Conservation (phyloP, 2,329 filamentous ascomycete genomes). For the Alternaria postmessia region DNA sequence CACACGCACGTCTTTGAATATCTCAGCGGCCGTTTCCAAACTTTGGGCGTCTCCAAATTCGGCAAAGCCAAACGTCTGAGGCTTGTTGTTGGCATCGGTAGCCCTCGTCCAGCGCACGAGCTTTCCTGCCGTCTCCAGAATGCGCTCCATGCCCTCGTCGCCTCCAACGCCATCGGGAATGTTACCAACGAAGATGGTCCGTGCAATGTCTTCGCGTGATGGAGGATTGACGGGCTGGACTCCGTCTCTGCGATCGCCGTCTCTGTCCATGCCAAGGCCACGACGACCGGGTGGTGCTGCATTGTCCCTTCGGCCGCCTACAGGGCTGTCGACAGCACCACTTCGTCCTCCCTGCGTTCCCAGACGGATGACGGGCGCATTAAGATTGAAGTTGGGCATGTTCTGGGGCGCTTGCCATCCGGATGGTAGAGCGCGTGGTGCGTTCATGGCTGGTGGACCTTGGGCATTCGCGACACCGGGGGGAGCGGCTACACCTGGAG, state of each 20-base stretch:
- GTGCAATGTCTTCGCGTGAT: conserved; percentile 86
- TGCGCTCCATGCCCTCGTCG: conserved; percentile 79
- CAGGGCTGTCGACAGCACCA: conserved; percentile 52
- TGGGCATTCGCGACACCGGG: conserved; percentile 81
- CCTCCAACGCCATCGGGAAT: conserved; percentile 80
- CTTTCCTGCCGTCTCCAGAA: conserved; percentile 79
- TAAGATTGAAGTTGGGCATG: conserved; percentile 98
- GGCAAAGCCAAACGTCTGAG: conserved; percentile 90
- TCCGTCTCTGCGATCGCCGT: conserved; percentile 70
- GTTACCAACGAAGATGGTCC: conserved; percentile 88
- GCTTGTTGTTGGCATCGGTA: conserved; percentile 79
- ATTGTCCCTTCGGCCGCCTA: conserved; percentile 58
- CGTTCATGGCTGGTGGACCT: conserved; percentile 76
- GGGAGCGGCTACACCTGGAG: conserved; percentile 74
- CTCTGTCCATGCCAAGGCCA: conserved; percentile 67
- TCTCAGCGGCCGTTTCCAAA: conserved; percentile 82
- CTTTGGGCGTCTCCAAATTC: conserved; percentile 93
- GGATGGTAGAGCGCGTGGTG: conserved; percentile 79
- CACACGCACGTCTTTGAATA: conserved; percentile 82
- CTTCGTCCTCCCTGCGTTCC: conserved; percentile 78
- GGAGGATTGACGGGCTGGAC: conserved; percentile 78
- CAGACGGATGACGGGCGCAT: conserved; percentile 91
- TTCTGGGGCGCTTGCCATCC: conserved; percentile 90
- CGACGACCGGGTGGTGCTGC: conserved; percentile 50
- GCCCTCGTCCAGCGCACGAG: conserved; percentile 86